Evolutionary conservation across 352 stramenopile genomes (phyloP).

Genomic region (Phytophthora macrochlamydospora): DNA sequence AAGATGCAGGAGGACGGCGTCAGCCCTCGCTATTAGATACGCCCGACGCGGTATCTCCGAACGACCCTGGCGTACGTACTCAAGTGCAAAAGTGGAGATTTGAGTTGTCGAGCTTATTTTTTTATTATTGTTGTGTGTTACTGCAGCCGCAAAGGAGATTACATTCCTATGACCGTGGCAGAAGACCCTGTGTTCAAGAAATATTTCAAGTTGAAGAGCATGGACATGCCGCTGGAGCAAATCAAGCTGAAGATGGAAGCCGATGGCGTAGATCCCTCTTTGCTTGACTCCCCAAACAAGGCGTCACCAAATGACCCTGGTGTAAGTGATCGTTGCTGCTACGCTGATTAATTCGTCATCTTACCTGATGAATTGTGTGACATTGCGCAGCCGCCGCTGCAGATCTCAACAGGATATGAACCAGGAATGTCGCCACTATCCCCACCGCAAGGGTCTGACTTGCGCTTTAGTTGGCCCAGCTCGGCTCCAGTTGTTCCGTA

Average conservation of each 20-base stretch:
- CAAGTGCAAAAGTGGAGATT: not conserved
- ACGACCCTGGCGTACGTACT: constrained; percentile 70
- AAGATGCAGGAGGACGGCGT: constrained; percentile 85
- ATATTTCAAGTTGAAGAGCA: constrained; percentile 87
- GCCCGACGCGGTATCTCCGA: constrained; percentile 73
- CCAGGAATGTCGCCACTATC: constrained; percentile 15
- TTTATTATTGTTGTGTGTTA: not conserved
- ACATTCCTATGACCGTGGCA: constrained; percentile 69
- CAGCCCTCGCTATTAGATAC: constrained; percentile 66
- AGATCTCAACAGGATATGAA: constrained; percentile 20
- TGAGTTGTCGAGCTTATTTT: not conserved
- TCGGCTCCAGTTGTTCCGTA: constrained; percentile 50
- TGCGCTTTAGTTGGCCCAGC: constrained; percentile 31
- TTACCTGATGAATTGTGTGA: no score
- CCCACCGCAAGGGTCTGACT: constrained; percentile 16
- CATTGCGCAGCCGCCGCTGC: constrained; percentile 31
- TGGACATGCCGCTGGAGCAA: constrained; percentile 83
- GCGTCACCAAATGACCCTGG: constrained; percentile 82
- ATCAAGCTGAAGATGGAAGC: constrained; percentile 90
- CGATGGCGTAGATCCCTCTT: constrained; percentile 66
- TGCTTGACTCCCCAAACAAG: constrained; percentile 67
- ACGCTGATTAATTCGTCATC: no score
- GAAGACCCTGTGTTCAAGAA: constrained; percentile 85
- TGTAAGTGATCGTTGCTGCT: constrained; percentile 39
- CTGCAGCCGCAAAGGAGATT: constrained; percentile 65